Conservation (phyloP, 768 basidiomycete species). For the Serendipita vermifera region DNA sequence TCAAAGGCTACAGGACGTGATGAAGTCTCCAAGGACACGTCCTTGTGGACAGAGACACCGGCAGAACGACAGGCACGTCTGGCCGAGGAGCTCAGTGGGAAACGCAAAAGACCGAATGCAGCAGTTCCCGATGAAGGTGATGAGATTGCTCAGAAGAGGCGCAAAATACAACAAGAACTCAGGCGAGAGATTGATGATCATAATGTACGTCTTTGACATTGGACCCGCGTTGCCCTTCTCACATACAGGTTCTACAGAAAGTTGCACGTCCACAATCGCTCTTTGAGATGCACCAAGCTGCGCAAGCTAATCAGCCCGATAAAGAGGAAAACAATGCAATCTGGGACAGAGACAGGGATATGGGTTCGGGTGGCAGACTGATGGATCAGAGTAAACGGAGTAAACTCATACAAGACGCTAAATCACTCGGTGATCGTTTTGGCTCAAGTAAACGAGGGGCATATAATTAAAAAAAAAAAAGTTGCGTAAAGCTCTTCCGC, state of each 20-base stretch:
- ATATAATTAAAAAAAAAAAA: conserved; percentile 14
- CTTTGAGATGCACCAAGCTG: conserved; percentile 37
- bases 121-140: conserved; percentile 27
- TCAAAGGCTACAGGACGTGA: conserved; percentile 26
- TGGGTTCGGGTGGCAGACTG: conserved; percentile 72
- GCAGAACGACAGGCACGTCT: conserved; percentile 80
- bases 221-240: conserved; percentile 21
- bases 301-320: conserved; percentile 20
- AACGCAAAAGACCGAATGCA: conserved; percentile 39
- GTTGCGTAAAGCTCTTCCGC: no score
- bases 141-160: conserved; percentile 36
- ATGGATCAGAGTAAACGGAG: conserved; percentile 80
- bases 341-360: conserved; percentile 89
- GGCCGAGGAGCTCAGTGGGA: conserved; percentile 90
- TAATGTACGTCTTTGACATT: conserved; percentile 37
- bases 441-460: conserved; percentile 34
- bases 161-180: conserved; percentile 54
- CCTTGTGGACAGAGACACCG: conserved; percentile 96
- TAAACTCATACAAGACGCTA: conserved; percentile 68
- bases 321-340: conserved; percentile 32
- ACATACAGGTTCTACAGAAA: conserved; percentile 26
- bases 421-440: conserved; percentile 71
- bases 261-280: conserved; percentile 40
- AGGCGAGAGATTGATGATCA: conserved; percentile 64
- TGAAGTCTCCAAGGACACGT: conserved; percentile 36